Base-by-base conservation (phyloP, 768 basidiomycete species). In the Tricholoma matsutake region DNA sequence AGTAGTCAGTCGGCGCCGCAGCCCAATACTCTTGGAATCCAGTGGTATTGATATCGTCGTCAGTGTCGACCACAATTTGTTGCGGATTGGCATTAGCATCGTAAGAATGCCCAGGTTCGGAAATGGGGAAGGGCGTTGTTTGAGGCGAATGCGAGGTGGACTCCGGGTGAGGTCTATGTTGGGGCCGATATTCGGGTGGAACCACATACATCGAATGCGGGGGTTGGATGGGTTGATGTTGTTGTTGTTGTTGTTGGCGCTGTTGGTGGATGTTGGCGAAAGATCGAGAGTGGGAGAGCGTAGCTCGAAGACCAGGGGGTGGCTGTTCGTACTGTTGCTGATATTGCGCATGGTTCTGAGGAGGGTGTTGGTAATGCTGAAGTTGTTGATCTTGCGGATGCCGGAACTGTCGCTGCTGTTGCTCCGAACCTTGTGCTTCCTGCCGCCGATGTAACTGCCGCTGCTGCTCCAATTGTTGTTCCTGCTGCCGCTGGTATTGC, bases 141-240 rank as follows among this genome's bases (percentile, higher is more conserved):
- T 59, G 55, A 34, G 67, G 31, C 54, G 69, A 60, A n/a, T 66
- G 22, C 14, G 56, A 49, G 10, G 63, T 32, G n/a, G 65, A 53
- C 35, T 62, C 64, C 2, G 60, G 41, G 54, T 35, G 64, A 61
- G 55, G 51, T 10, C 20, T 69, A 9, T 67, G 64, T 28, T 70
- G 54, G 22, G 54, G 51, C 25, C 58, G 67, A 56, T 69, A 69
- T 18, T 71, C 67, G 1, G 68, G 64, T 10, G 73, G 68, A 9
- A 71, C 63, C n/a, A 67, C 35, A 45, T 76, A 74, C 69, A 73
- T 69, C 18, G 71, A 67, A 52, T 77, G 75, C 47, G 73, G 77
- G 32, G 72, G 64, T 16, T 54, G 60, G 35, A n/a, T 51, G 58
- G 16, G 54, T 6, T 67, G 63, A 7, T 51, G 51, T 4, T 59